Evolutionary conservation across 2,329 filamentous ascomycete genomes (phyloP).

Genomic region (Aureobasidium namibiae): DNA sequence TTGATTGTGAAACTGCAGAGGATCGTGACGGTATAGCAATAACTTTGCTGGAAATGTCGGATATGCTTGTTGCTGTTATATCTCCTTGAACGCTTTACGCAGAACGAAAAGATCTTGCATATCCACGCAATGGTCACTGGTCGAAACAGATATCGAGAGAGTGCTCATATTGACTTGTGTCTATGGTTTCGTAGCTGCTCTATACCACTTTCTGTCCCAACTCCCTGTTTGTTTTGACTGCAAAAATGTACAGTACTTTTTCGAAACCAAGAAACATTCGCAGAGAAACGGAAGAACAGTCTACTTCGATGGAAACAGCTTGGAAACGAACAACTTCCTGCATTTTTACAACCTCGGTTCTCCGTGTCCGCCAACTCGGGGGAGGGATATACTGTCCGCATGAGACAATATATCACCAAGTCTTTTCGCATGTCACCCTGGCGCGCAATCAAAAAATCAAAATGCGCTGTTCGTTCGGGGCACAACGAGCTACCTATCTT

Average conservation of each 20-base stretch:
- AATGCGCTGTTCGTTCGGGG: background rate
- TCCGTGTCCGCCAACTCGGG: no score
- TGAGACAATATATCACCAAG: background rate
- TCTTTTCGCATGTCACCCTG: background rate
- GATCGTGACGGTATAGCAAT: background rate
- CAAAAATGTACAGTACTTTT: background rate
- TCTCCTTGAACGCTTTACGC: background rate
- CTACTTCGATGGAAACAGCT: background rate
- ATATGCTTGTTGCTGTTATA: background rate
- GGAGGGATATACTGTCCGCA: no score
- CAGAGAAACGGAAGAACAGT: background rate
- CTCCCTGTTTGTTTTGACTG: background rate
- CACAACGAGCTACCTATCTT: background rate
- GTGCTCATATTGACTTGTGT: background rate
- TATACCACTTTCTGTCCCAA: background rate
- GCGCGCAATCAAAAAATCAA: background rate
- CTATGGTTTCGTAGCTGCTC: background rate
- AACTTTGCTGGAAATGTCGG: background rate
- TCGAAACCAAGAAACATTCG: background rate
- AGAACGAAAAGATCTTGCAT: background rate
- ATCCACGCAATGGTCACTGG: background rate
- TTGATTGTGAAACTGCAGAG: background rate
- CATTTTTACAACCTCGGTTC: background rate
- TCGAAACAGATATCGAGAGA: background rate
- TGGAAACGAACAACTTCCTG: background rate